These are phyloP conservation scores for Guadua angustifolia DNA, from an alignment of 176 grass and related monocot genomes.

Conservation along the genomic window DNA sequence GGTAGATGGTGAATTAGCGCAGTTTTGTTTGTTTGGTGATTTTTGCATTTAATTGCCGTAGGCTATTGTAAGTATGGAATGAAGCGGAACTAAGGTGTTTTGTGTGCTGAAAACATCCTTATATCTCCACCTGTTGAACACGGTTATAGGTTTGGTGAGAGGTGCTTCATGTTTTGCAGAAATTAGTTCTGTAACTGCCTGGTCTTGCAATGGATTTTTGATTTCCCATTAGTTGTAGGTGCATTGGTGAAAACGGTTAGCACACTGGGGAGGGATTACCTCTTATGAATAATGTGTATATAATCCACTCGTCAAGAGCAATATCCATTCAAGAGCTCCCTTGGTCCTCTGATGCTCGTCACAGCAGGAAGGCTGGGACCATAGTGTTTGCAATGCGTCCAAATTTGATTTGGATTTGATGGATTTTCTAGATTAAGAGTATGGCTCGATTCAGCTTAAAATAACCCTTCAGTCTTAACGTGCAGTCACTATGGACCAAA, in stretches of 20 bases:
- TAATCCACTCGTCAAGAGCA: neutral
- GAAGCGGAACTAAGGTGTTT: neutral
- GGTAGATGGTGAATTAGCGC: neutral
- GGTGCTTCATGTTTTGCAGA: neutral
- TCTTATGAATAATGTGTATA: neutral
- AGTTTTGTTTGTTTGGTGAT: neutral
- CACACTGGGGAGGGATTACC: neutral
- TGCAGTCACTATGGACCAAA: neutral
- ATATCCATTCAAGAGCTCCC: neutral
- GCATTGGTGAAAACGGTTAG: neutral
- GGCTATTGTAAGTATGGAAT: neutral
- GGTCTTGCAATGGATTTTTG: neutral
- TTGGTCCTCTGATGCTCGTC: neutral
- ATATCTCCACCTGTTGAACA: neutral
- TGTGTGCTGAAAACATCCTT: neutral
- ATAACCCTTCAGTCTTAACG: neutral
- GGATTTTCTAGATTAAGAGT: neutral
- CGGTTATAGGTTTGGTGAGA: neutral
- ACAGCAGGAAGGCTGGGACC: neutral
- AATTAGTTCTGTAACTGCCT: neutral
- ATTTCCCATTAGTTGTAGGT: neutral
- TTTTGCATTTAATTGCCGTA: neutral
- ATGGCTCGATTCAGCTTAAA: slow-evolving; percentile 1
- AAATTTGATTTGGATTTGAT: slow-evolving; percentile 9
- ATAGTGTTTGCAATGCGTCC: neutral